These are phyloP conservation scores for Calvatia gigantea DNA, from an alignment of 768 basidiomycete species.

Conservation along the genomic window DNA sequence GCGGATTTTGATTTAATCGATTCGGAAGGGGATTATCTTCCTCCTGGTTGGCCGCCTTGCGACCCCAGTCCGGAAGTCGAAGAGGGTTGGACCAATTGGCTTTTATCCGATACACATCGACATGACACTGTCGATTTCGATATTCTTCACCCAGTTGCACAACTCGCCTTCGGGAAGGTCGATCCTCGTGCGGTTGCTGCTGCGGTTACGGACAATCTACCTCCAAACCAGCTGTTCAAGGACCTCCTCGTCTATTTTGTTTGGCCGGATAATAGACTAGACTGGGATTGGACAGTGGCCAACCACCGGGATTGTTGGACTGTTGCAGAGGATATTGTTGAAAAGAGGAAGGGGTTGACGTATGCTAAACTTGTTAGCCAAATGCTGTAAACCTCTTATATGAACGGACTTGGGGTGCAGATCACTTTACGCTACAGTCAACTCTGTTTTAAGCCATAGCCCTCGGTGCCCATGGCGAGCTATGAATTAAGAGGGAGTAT, in stretches of 20 bases:
- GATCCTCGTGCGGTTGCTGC: conserved; percentile 8
- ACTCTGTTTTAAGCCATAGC: too few relatives aligned
- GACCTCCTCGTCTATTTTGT: conserved; percentile 2
- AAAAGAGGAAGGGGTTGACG: background rate
- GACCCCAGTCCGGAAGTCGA: background rate
- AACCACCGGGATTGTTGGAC: conserved; percentile 6
- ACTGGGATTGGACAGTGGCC: conserved; percentile 5
- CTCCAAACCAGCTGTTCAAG: background rate
- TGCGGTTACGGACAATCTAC: background rate
- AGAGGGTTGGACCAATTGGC: background rate
- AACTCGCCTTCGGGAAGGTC: conserved; percentile 4
- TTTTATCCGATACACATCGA: background rate
- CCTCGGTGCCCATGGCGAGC: too few relatives aligned
- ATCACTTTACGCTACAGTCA: too few relatives aligned
- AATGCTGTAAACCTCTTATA: background rate
- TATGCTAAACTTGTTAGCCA: conserved; percentile 3
- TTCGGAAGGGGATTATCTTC: conserved; percentile 3
- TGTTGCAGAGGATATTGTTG: conserved; percentile 7
- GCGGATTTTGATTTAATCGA: conserved; percentile 8
- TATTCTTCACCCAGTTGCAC: conserved; percentile 4
- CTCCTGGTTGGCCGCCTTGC: conserved; percentile 5
- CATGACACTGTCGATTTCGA: background rate
- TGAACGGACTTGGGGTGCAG: background rate
- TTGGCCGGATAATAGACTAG: background rate
- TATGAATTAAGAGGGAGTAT: too few relatives aligned